phyloP scores from a whole-genome alignment of 768 basidiomycete genomes.

The Agrocybe praecox region DNA sequence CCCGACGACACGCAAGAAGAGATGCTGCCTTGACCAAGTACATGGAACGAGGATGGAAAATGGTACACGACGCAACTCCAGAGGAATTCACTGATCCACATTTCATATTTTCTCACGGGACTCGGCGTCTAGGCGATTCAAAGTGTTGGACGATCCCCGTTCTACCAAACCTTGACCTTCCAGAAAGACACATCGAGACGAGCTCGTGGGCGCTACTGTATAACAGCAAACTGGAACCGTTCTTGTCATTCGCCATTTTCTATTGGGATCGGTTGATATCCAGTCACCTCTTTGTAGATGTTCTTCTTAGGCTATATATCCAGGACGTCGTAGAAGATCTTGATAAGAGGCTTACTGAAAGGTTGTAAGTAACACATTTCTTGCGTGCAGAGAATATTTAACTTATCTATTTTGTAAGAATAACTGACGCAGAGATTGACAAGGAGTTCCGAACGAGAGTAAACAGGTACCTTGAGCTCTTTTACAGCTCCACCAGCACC shows the following conservation, averaged over 20 bases:
- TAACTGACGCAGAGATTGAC: not conserved
- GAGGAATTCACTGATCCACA: slow-evolving; percentile 4
- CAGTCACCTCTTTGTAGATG: slow-evolving; percentile 1
- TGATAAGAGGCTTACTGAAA: not conserved
- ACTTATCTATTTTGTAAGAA: too few relatives aligned
- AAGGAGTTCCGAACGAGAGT: not conserved
- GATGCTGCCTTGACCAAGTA: slow-evolving; percentile 30
- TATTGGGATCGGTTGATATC: not conserved
- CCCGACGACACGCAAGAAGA: slow-evolving; percentile 7
- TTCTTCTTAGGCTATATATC: not conserved
- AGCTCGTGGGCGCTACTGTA: slow-evolving; percentile 6
- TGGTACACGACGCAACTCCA: slow-evolving; percentile 1
- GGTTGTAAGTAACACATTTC: too few relatives aligned
- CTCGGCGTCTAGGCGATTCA: slow-evolving; percentile 32
- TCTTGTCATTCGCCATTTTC: not conserved
- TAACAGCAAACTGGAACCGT: not conserved
- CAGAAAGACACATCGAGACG: slow-evolving; percentile 4
- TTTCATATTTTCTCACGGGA: slow-evolving; percentile 16
- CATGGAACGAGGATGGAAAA: slow-evolving; percentile 34
- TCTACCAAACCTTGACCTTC: slow-evolving; percentile 10
- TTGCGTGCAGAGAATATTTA: too few relatives aligned
- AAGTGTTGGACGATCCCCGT: slow-evolving; percentile 23
- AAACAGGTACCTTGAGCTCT: not conserved
- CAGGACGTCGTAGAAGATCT: not conserved
- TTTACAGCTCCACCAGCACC: not conserved